Evolutionary conservation across 768 basidiomycete genomes (phyloP), one percentile per base, ranked within the genome.

Genomic region (Suillus sp.): DNA sequence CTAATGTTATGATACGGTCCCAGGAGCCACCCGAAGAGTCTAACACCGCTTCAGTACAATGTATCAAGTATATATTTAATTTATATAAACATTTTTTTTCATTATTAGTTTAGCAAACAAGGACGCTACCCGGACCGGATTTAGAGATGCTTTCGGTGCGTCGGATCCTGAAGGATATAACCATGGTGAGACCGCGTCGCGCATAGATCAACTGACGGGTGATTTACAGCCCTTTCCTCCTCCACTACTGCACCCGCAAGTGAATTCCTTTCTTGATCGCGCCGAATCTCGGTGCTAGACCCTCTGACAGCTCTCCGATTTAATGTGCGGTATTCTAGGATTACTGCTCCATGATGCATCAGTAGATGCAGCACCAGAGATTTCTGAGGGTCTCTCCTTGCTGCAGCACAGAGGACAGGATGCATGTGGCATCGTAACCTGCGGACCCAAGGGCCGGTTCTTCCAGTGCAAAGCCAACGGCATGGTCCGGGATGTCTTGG

Each of bases 381-480:
- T 98, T 72, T 90, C 86, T 69, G 97, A 99, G 74, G 95, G 95
- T 34, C 84, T 99, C n/a, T 92, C 95, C 25, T 81, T 99, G 42
- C 81, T 99, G 7, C 97, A 99, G 75, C 97, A 99, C 72, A 84
- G 96, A 67, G 97, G 96, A 14, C 96, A 99, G 77, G 97, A 99
- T 81, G 97, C 97, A 0, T 96, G 95, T 67, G 97, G 97, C 37
- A 90, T 99, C 70, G 89, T 99, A 63, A 99, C 96, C 34, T 95
- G 97, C 74, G 97, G 95, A 3, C 87, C 87, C 4, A 94, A 94
- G 73, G 97, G 97, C 32, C 88, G 95, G 50, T 91, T 99, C 73
- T 98, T 91, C 76, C 97, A 99, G 74, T 96, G 95, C 83, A 99
- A 99, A 78, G 94, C 95, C 35, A 99, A 99, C 71, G 97, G 97